A percentile compares a stretch with the other conserved stretches of the same genome.
These are phyloP conservation scores for Globisporangium yorkense DNA, from an alignment of 352 stramenopile species.

Conservation along the genomic window DNA sequence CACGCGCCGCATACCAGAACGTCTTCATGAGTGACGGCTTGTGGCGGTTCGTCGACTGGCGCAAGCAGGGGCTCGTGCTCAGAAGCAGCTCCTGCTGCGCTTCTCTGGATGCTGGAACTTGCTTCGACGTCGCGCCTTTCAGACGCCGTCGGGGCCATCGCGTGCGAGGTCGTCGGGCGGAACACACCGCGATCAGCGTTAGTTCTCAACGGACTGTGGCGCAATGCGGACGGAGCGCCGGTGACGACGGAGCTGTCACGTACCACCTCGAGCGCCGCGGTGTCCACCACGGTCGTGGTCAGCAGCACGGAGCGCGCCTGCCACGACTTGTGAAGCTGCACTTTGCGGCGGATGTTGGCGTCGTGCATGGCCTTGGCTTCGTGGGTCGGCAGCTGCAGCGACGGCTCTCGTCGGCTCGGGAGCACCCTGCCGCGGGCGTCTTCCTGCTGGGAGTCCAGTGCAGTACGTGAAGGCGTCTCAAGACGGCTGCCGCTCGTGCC, in stretches of 20 bases:
- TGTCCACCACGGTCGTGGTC: conserved; percentile 6
- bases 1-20: conserved; percentile 44
- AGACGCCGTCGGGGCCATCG: not conserved
- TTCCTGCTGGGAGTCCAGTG: not conserved
- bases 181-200: conserved; percentile 7
- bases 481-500: conserved; percentile 4
- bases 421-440: not conserved
- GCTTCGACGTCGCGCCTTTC: too few species aligned
- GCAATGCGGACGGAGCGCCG: not conserved
- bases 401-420: conserved; percentile 18
- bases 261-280: conserved; percentile 11
- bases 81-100: conserved; percentile 2
- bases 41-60: not conserved
- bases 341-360: conserved; percentile 41
- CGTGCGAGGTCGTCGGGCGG: not conserved
- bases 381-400: conserved; percentile 16
- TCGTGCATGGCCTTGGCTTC: conserved; percentile 30
- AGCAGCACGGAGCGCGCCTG: conserved; percentile 19
- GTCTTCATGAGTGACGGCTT: conserved; percentile 11
- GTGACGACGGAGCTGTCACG: conserved; percentile 6
- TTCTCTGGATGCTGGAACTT: not conserved
- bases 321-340: conserved; percentile 61
- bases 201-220: conserved; percentile 3
- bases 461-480: not conserved
- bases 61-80: not conserved